Percentiles rank a stretch among this genome's conserved stretches.
Conservation (phyloP, 805 yeast species). For the Yamadazyma sp. region DNA sequence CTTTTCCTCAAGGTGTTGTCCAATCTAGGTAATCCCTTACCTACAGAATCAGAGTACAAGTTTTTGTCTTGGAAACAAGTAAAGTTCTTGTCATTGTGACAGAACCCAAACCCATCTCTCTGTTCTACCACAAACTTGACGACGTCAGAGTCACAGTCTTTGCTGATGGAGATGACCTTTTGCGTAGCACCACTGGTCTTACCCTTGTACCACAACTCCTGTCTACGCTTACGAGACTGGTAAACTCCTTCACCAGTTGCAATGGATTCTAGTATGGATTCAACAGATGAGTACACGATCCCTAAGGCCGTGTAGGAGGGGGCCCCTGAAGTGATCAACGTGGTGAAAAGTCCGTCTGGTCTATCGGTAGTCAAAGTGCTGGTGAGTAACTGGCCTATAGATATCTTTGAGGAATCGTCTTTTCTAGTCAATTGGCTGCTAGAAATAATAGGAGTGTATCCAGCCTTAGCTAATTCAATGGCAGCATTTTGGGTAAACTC, state of each 20-base stretch:
- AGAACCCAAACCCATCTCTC: constrained; percentile 78
- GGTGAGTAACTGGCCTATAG: constrained; percentile 47
- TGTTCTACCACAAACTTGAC: constrained; percentile 85
- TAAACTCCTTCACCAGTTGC: constrained; percentile 85
- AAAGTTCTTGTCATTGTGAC: constrained; percentile 72
- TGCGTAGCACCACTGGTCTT: constrained; percentile 96
- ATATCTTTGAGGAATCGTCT: constrained; percentile 21
- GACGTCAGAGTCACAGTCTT: constrained; percentile 93
- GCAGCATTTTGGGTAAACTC: constrained; percentile 25
- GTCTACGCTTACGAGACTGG: constrained; percentile 74
- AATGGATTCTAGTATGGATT: constrained; percentile 80
- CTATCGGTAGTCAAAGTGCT: constrained; percentile 74
- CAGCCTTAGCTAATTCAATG: constrained; percentile 25
- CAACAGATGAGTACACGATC: constrained; percentile 83
- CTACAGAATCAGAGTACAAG: constrained; percentile 46
- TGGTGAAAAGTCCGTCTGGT: constrained; percentile 78
- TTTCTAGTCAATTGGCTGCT: constrained; percentile 25
- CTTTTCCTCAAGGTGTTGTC: constrained; percentile 68
- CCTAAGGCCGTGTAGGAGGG: constrained; percentile 61
- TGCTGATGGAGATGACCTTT: constrained; percentile 58
- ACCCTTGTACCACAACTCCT: constrained; percentile 96
- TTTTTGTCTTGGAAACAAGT: constrained; percentile 69
- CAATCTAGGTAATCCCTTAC: constrained; percentile 64
- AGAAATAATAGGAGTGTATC: constrained; percentile 32
- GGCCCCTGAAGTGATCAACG: constrained; percentile 76